A percentile compares a stretch with the other conserved stretches of the same genome.
Conservation (phyloP, 495 filamentous ascomycete species). For the Penicillium alfredii region DNA sequence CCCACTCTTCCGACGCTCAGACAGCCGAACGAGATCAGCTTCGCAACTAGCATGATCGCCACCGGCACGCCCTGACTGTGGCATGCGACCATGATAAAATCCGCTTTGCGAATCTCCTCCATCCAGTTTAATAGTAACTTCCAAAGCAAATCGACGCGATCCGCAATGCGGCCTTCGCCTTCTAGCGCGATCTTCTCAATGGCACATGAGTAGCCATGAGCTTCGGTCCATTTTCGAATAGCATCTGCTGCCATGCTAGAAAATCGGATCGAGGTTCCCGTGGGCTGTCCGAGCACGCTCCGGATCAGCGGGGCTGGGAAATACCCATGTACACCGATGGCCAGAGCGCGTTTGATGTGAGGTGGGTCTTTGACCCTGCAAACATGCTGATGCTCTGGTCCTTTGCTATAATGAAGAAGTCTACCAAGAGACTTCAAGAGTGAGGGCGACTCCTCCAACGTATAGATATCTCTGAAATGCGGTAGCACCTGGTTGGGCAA, state of each 20-base stretch:
- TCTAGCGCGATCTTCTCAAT: conserved; percentile 92
- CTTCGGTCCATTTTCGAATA: conserved; percentile 72
- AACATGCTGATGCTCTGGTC: conserved; percentile 61
- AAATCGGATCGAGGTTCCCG: conserved; percentile 89
- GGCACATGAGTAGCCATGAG: conserved; percentile 55
- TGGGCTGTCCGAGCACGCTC: conserved; percentile 86
- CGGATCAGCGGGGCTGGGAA: conserved; percentile 83
- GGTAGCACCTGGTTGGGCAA: conserved; percentile 64
- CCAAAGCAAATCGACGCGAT: conserved; percentile 88
- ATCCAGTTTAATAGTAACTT: conserved; percentile 93
- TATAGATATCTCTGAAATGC: conserved; percentile 61
- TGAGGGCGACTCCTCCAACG: conserved; percentile 59
- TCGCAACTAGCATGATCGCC: conserved; percentile 85
- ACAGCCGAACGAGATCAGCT: conserved; percentile 75
- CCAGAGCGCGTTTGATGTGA: conserved; percentile 73
- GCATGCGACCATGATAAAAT: conserved; percentile 83
- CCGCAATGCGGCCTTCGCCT: conserved; percentile 92
- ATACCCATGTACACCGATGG: conserved; percentile 91
- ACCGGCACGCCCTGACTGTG: conserved; percentile 97
- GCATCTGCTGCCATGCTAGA: conserved; percentile 81
- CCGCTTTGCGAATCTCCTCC: conserved; percentile 77
- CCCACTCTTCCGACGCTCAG: conserved; percentile 65
- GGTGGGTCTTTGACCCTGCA: conserved; percentile 62
- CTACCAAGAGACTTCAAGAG: conserved; percentile 65
- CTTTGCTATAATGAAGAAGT: conserved; percentile 56